Percentiles rank a stretch among this genome's conserved stretches.
These are phyloP conservation scores for Termitomyces sp. DNA, from an alignment of 768 basidiomycete genomes.

Conservation along the genomic window DNA sequence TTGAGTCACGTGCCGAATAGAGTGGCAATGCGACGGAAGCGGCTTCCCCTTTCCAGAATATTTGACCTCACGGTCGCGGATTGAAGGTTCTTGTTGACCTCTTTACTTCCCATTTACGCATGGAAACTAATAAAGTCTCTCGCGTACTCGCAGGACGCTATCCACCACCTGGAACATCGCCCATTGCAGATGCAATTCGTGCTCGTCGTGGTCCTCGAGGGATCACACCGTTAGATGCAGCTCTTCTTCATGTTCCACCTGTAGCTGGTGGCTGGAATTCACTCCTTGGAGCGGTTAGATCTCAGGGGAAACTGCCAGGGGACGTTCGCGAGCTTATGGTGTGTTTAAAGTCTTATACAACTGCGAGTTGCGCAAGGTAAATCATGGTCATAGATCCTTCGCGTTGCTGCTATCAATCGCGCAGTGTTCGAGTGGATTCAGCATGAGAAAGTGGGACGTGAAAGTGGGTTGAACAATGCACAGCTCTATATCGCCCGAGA, in stretches of 20 bases:
- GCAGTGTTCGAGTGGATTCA: slow-evolving; percentile 55
- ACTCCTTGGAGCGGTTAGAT: slow-evolving; percentile 44
- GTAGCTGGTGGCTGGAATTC: slow-evolving; percentile 48
- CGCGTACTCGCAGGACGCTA: slow-evolving; percentile 39
- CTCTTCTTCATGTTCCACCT: slow-evolving; percentile 42
- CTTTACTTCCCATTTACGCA: not conserved
- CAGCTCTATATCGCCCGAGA: slow-evolving; percentile 57
- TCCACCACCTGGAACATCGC: slow-evolving; percentile 36
- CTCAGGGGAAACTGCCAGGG: slow-evolving; percentile 39
- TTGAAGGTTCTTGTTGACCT: not conserved
- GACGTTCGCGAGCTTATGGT: slow-evolving; percentile 51
- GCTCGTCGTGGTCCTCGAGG: slow-evolving; percentile 43
- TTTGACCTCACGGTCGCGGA: not conserved
- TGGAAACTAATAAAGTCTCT: slow-evolving; percentile 21
- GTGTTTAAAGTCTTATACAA: slow-evolving; percentile 3
- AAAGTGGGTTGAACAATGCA: slow-evolving; percentile 43
- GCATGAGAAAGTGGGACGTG: slow-evolving; percentile 46
- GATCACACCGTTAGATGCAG: slow-evolving; percentile 44
- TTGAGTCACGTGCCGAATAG: not conserved
- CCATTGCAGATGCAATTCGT: slow-evolving; percentile 44
- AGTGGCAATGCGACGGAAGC: not conserved
- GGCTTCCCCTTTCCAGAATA: not conserved
- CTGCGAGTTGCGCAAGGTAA: not conserved
- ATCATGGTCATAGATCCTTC: slow-evolving; percentile 33
- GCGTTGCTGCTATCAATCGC: slow-evolving; percentile 45